Evolutionary conservation across 345 rosid genomes (phyloP), one percentile per base, ranked within the genome.

Genomic region (Brassica nigra): DNA sequence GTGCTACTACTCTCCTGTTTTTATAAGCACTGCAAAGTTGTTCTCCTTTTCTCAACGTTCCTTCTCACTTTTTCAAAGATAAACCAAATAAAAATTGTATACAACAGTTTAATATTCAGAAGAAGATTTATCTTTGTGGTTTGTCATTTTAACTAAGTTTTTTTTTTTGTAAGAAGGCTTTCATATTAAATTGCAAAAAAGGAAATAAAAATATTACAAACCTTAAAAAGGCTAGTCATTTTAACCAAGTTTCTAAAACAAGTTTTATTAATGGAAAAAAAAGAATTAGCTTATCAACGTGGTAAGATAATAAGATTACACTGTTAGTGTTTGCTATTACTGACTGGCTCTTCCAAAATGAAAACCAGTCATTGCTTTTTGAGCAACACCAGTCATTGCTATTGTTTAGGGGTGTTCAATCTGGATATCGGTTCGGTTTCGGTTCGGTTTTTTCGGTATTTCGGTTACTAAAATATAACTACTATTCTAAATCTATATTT

Each of bases 1-100:
- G 80, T 80, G 80, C 63, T 74, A 1, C 58, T 61, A 23, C 65
- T 27, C 34, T 72, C 68, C 1, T 58, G 14, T 39, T 36, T 75
- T 76, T 58, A 59, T 9, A 33, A 69, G 18, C 58, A 28, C 27
- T 75, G 52, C 37, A 80, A 80, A 75, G 76, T 52, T 74, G 29
- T 61, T 69, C 18, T 36, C 28, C 66, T 62, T 80, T 59, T 75
- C 16, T 33, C 61, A 54, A 72, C 77, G 30, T 59, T 23, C 37
- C 66, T 30, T 14, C 14, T 16, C 20, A 23, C 4, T 10, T 52
- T 3, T 37, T 14, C 31, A 8, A 55, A 55, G 9, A 55, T 55
- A 7, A 8, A 58, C 62, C 30, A 5, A 20, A 37, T 0, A 42
- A 18, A 20, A 54, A n/a, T 47, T 4, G 55, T 47, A 47, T 12